A percentile compares a stretch with the other conserved stretches of the same genome.
phyloP scores from a whole-genome alignment of 2,329 filamentous ascomycete species.

The Neonectria hederae region DNA sequence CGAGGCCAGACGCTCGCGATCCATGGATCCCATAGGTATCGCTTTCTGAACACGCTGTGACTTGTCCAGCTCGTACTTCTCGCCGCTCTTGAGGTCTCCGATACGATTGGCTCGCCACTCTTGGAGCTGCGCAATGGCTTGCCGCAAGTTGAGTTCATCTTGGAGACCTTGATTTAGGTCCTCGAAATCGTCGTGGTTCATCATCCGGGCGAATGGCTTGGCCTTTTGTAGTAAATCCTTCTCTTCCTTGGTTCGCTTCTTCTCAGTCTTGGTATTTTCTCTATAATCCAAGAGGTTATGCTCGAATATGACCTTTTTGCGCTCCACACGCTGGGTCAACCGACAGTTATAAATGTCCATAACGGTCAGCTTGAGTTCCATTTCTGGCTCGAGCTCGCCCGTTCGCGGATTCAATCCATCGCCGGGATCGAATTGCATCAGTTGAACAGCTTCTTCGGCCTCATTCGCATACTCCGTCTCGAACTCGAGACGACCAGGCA shows the following conservation, averaged over 20 bases:
- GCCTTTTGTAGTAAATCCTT: slow-evolving; percentile 89
- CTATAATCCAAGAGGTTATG: slow-evolving; percentile 93
- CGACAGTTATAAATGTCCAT: slow-evolving; percentile 98
- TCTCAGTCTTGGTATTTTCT: slow-evolving; percentile 88
- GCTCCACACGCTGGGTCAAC: slow-evolving; percentile 87
- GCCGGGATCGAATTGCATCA: slow-evolving; percentile 97
- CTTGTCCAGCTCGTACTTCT: slow-evolving; percentile 95
- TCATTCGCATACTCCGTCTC: slow-evolving; percentile 98
- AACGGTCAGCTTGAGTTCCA: slow-evolving; percentile 96
- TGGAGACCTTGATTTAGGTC: slow-evolving; percentile 84
- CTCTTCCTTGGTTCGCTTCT: slow-evolving; percentile 96
- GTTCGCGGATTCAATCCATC: slow-evolving; percentile 89
- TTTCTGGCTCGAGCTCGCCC: slow-evolving; percentile 90
- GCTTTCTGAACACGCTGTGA: slow-evolving; percentile 74
- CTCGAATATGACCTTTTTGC: slow-evolving; percentile 97
- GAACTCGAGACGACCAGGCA: slow-evolving; percentile 96
- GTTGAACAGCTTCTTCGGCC: slow-evolving; percentile 95
- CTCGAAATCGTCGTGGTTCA: slow-evolving; percentile 93
- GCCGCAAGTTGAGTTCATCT: slow-evolving; percentile 89
- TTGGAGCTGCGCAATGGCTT: slow-evolving; percentile 89
- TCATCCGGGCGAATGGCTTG: slow-evolving; percentile 96
- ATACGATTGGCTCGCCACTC: slow-evolving; percentile 92
- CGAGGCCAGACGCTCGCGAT: slow-evolving; percentile 79
- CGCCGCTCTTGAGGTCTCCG: slow-evolving; percentile 83
- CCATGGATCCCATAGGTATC: slow-evolving; percentile 81